Percentiles rank a stretch among this genome's conserved stretches.
Evolutionary conservation across 2,329 filamentous ascomycete species (phyloP).

Genomic region (Penicillium sp.): DNA sequence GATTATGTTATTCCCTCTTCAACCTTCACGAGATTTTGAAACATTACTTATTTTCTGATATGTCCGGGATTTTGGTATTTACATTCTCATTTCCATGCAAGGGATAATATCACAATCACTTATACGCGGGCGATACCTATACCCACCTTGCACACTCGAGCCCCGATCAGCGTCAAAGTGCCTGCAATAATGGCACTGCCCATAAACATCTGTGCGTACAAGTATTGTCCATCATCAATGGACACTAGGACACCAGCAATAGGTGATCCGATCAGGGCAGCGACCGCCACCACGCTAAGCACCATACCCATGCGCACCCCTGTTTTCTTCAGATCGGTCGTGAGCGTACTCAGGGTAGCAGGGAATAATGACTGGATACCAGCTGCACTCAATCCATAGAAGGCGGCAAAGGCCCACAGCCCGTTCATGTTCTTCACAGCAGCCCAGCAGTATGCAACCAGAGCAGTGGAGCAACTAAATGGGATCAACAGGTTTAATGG

Average conservation of each 20-base stretch:
- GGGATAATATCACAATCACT: neutral
- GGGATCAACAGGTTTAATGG: constrained; percentile 63
- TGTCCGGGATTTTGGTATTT: no score
- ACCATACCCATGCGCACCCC: constrained; percentile 60
- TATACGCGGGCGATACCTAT: constrained; percentile 28
- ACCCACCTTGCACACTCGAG: constrained; percentile 39
- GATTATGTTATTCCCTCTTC: neutral
- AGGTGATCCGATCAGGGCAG: constrained; percentile 55
- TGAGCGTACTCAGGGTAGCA: constrained; percentile 57
- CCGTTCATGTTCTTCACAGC: constrained; percentile 51
- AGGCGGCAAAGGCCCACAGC: constrained; percentile 61
- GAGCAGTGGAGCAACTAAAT: constrained; percentile 41
- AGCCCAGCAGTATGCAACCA: constrained; percentile 58
- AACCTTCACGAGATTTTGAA: neutral
- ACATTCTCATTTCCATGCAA: neutral
- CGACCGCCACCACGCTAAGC: constrained; percentile 55
- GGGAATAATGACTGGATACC: constrained; percentile 68
- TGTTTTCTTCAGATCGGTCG: constrained; percentile 52
- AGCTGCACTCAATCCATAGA: constrained; percentile 65
- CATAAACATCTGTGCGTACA: constrained; percentile 55
- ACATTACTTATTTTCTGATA: no score
- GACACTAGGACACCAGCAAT: constrained; percentile 56
- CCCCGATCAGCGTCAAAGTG: constrained; percentile 40
- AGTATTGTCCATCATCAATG: constrained; percentile 45
- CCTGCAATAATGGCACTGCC: constrained; percentile 48